These are phyloP conservation scores for Teratosphaeria viscida DNA, from an alignment of 2,329 filamentous ascomycete genomes.

Conservation along the genomic window DNA sequence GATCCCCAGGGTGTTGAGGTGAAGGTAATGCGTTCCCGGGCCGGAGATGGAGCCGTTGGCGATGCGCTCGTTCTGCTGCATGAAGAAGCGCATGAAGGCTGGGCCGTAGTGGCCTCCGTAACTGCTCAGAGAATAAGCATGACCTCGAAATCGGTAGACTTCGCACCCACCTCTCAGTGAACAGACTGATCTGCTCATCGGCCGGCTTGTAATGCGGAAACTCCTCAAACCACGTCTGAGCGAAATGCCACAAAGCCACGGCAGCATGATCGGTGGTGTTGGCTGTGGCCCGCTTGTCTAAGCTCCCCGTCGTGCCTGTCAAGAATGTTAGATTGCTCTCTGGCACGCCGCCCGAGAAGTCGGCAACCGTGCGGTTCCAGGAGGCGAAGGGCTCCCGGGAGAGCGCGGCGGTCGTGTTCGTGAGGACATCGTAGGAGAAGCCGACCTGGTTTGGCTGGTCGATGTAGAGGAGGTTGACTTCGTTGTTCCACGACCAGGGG, in stretches of 20 bases:
- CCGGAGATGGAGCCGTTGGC: slow-evolving; percentile 34
- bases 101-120: slow-evolving; percentile 37
- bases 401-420: slow-evolving; percentile 3
- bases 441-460: slow-evolving; percentile 12
- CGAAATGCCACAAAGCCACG: slow-evolving; percentile 50
- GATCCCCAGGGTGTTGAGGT: slow-evolving; percentile 43
- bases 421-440: slow-evolving; percentile 12
- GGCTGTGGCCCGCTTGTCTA: slow-evolving; percentile 26
- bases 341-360: slow-evolving; percentile 28
- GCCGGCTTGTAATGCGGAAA: slow-evolving; percentile 30
- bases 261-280: slow-evolving; percentile 24
- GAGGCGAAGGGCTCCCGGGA: neutral
- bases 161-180: slow-evolving; percentile 31
- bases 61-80: slow-evolving; percentile 47
- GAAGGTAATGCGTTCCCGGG: slow-evolving; percentile 30
- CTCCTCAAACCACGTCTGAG: slow-evolving; percentile 42
- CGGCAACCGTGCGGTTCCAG: slow-evolving; percentile 7
- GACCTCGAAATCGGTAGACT: neutral
- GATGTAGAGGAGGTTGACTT: slow-evolving; percentile 33
- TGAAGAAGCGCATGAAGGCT: slow-evolving; percentile 48
- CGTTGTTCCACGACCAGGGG: slow-evolving; percentile 50
- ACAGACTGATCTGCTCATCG: slow-evolving; percentile 48
- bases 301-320: slow-evolving; percentile 50
- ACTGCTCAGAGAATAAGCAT: slow-evolving; percentile 31
- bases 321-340: slow-evolving; percentile 22